Conservation (phyloP, 345 rosid species). For the Noccaea caerulescens region DNA sequence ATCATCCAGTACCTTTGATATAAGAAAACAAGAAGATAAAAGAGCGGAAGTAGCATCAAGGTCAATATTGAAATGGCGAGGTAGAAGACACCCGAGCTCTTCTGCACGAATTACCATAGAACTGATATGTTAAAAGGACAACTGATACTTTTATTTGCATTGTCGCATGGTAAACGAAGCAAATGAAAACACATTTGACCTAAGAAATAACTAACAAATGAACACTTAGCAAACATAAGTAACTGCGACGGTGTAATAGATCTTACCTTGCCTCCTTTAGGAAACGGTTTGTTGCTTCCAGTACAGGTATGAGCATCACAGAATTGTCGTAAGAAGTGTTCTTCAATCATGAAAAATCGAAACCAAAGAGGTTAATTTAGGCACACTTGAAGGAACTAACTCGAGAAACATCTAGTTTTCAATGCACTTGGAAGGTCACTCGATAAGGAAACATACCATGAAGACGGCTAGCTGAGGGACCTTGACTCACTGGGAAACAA, state of each 20-base stretch:
- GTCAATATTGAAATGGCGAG: conserved; percentile 77
- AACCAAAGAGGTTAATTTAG: conserved; percentile 11
- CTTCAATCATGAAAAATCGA: conserved; percentile 46
- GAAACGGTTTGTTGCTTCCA: conserved; percentile 62
- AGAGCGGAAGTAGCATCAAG: conserved; percentile 85
- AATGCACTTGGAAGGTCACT: background rate
- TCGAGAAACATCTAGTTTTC: conserved; percentile 5
- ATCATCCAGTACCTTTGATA: conserved; percentile 61
- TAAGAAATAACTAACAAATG: background rate
- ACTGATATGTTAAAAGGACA: conserved; percentile 7
- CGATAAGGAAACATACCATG: conserved; percentile 61
- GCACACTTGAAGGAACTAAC: conserved; percentile 7
- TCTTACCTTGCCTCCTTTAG: conserved; percentile 82
- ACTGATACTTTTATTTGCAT: background rate
- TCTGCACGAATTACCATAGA: conserved; percentile 56
- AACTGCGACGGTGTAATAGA: background rate
- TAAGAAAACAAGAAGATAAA: conserved; percentile 77
- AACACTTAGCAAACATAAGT: conserved; percentile 13
- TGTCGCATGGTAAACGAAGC: background rate
- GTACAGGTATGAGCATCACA: conserved; percentile 93
- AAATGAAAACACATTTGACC: background rate
- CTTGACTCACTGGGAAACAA: conserved; percentile 82
- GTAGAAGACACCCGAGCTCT: conserved; percentile 66
- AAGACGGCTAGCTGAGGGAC: conserved; percentile 79
- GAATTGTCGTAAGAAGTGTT: conserved; percentile 82